Evolutionary conservation across 2,329 filamentous ascomycete species (phyloP), one percentile per base, ranked within the genome.

Genomic region (Verticillium longisporum): DNA sequence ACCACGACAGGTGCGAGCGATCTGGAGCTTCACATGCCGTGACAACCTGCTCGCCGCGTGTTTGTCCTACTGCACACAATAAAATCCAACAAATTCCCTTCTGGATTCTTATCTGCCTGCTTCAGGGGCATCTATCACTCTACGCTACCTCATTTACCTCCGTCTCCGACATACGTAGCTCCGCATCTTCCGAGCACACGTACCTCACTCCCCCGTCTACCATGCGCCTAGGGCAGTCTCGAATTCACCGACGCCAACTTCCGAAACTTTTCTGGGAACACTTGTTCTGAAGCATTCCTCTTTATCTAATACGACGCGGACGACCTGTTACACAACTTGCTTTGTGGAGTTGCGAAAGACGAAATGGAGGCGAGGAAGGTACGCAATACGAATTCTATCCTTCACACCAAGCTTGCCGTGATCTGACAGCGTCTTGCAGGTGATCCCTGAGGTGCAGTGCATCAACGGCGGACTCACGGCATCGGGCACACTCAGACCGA

Each of bases 361-460:
- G 64, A 31, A 15, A 78, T 78, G 76, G 76, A 78, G 67, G 73
- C 72, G 62, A 74, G 69, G 67, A 78, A 78, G 75, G 76, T 76
- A 70, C 65, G 66, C 21, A n/a, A 37, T 41, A 36, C 34, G 26
- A 38, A 34, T 15, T 5, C 54, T 10, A 21, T 3, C 34, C 26
- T 18, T 13, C 26, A 10, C 56, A 5, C 34, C 34, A 18, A 21
- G n/a, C n/a, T 11, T 10, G 7, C 15, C 56, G 11, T 31, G 13
- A 31, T 18, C 58, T 56, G 10, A 57, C 55, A 36, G 31, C 50
- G 13, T 65, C 64, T 45, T 60, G 37, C 61, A 82, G 80, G 73
- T 80, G 61, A 71, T 80, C 68, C 83, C 90, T 64, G 75, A 83
- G 71, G 85, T 88, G 61, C 81, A 85, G 65, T 82, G 84, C 68